Conservation (phyloP, 768 basidiomycete genomes). For the Amanita jacksonii region DNA sequence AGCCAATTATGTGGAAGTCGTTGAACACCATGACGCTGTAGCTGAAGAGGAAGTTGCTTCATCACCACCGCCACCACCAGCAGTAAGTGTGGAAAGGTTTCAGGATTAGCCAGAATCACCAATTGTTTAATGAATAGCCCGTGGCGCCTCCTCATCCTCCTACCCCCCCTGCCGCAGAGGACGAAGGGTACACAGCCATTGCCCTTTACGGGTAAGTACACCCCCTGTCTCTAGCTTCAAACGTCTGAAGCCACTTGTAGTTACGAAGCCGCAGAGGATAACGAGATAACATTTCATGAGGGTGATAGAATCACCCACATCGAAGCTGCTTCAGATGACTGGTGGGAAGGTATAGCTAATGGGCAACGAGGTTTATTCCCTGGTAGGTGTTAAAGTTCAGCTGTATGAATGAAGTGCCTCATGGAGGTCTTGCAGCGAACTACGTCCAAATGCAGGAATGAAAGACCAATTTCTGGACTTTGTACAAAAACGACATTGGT, state of each 20-base stretch:
- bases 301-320: slow-evolving; percentile 75
- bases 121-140: slow-evolving; percentile 14
- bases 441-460: too few species aligned
- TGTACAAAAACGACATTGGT: too few species aligned
- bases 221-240: neutral
- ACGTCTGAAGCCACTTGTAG: slow-evolving; percentile 28
- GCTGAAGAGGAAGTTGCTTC: slow-evolving; percentile 32
- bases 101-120: neutral
- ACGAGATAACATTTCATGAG: slow-evolving; percentile 80
- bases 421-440: too few species aligned
- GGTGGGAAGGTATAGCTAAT: slow-evolving; percentile 66
- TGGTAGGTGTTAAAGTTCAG: slow-evolving; percentile 31
- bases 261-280: slow-evolving; percentile 87
- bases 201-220: slow-evolving; percentile 61
- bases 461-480: too few species aligned
- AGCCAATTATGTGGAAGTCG: slow-evolving; percentile 84
- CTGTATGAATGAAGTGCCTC: too few species aligned
- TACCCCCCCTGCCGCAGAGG: slow-evolving; percentile 35
- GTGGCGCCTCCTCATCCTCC: slow-evolving; percentile 31
- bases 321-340: slow-evolving; percentile 77
- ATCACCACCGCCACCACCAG: slow-evolving; percentile 37
- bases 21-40: slow-evolving; percentile 36
- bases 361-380: slow-evolving; percentile 68
- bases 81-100: slow-evolving; percentile 20
- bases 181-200: slow-evolving; percentile 53